Evolutionary conservation across 768 basidiomycete genomes (phyloP), one percentile per base, ranked within the genome.

Genomic region (Trametes elegans): DNA sequence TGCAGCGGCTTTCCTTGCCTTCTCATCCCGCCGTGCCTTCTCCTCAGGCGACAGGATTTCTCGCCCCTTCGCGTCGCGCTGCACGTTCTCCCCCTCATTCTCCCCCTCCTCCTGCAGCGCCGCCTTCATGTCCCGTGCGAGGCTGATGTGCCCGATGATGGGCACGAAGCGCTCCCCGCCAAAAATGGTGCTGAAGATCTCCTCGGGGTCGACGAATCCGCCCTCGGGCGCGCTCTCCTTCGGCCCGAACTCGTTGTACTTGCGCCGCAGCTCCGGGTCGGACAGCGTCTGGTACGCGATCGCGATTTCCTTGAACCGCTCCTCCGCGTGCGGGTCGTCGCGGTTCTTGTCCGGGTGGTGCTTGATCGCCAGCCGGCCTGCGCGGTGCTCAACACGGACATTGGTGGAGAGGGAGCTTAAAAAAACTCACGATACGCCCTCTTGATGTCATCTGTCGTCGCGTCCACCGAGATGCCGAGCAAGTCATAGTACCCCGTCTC

Each of bases 321-420:
- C 91, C 64, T 90, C 91, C 0, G 93, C 91, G 23, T 77, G 70
- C 0, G 90, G 92, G 69, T 94, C 92, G 64, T 88, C 84, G 0
- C 83, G 90, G 66, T 95, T 93, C 77, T 94, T 94, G 79, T 94
- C 92, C 0, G 92, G 92, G 68, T 93, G 92, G 64, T 87, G 84
- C 70, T 93, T 93, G 71, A 96, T 93, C 2, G 93, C 93, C 46
- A 92, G 77, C 6, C 87, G 82, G 39, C 89, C 87, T 90, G 55
- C 29, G 29, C 23, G 26, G 43, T 3, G 7, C 2, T 40, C 21
- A 46, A 23, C 7, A 18, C 28, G 8, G 19, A 35, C 13, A 43
- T 24, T 8, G 8, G 18, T 10, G 14, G 2, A 13, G 26, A 18
- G 21, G 31, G 29, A 26, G 19, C 38, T 16, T 11, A 26, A 18